Evolutionary conservation across 768 basidiomycete species (phyloP).

Genomic region (Chalciporus chontae): DNA sequence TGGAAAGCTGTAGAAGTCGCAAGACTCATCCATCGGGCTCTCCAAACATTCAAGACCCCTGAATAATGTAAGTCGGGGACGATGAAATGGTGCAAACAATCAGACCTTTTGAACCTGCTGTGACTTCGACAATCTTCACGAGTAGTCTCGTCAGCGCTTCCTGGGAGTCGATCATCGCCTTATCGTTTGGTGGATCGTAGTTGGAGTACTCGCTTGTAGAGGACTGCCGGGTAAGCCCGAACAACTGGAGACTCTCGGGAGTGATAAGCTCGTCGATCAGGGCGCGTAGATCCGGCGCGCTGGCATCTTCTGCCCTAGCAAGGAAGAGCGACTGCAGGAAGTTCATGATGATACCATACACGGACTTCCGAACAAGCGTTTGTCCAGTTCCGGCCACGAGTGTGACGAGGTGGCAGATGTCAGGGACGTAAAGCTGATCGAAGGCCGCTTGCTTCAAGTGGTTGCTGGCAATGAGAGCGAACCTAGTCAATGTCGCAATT

Average conservation of each 20-base stretch:
- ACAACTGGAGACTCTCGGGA: constrained; percentile 57
- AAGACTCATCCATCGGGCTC: constrained; percentile 90
- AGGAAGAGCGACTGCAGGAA: constrained; percentile 74
- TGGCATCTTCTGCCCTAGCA: constrained; percentile 54
- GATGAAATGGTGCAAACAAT: not conserved
- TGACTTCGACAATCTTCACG: constrained; percentile 56
- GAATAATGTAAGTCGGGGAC: constrained; percentile 11
- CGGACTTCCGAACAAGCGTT: constrained; percentile 68
- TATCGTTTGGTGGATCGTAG: constrained; percentile 51
- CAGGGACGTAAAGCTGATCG: constrained; percentile 78
- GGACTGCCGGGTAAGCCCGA: constrained; percentile 66
- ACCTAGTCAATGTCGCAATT: constrained; percentile 73
- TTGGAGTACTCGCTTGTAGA: constrained; percentile 66
- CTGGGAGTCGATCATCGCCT: constrained; percentile 56
- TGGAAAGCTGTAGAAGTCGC: constrained; percentile 89
- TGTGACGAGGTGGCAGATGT: constrained; percentile 75
- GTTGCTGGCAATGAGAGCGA: constrained; percentile 70
- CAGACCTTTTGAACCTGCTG: constrained; percentile 68
- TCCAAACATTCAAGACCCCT: constrained; percentile 86
- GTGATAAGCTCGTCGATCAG: constrained; percentile 61
- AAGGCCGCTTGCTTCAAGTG: constrained; percentile 59
- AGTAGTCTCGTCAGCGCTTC: constrained; percentile 66
- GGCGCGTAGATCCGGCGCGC: constrained; percentile 54
- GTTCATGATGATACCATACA: constrained; percentile 81
- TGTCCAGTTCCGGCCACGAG: constrained; percentile 77